Conservation (phyloP, 805 yeast species). For the Candida loeiensis region DNA sequence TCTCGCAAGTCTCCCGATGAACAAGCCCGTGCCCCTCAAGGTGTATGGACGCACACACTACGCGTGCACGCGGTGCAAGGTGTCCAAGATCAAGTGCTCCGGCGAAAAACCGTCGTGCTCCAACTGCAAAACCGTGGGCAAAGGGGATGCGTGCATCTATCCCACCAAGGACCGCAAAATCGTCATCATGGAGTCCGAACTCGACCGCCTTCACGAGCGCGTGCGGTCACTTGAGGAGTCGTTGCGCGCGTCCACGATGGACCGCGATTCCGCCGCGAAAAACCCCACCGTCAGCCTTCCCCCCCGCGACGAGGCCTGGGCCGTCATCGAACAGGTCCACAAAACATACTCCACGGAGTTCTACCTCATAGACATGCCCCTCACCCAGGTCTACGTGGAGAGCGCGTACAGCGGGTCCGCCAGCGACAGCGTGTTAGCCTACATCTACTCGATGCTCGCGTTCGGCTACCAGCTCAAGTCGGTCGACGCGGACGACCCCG, state of each 20-base stretch:
- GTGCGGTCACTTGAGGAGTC: constrained; percentile 26
- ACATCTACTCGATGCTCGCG: constrained; percentile 33
- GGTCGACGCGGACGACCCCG: constrained; percentile 21
- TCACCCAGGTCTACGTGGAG: constrained; percentile 5
- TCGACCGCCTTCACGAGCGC: constrained; percentile 31
- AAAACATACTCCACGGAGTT: constrained; percentile 33
- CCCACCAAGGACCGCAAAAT: constrained; percentile 39
- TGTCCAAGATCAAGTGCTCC: constrained; percentile 39
- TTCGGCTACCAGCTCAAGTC: constrained; percentile 35
- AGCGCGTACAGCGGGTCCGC: constrained; percentile 10
- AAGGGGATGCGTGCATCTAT: constrained; percentile 31
- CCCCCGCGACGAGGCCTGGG: not conserved
- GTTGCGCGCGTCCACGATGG: constrained; percentile 1
- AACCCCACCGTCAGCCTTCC: not conserved
- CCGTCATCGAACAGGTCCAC: constrained; percentile 1
- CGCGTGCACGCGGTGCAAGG: constrained; percentile 42
- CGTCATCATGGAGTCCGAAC: constrained; percentile 41
- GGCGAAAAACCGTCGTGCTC: constrained; percentile 42
- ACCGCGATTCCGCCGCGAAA: not conserved
- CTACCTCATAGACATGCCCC: constrained; percentile 27
- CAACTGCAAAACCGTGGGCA: constrained; percentile 34
- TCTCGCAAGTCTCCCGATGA: constrained; percentile 6
- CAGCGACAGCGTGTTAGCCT: constrained; percentile 19
- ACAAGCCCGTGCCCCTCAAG: constrained; percentile 28
- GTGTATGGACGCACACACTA: constrained; percentile 42